Evolutionary conservation across 2,329 filamentous ascomycete species (phyloP).

Genomic region (Cryphonectria japonica): DNA sequence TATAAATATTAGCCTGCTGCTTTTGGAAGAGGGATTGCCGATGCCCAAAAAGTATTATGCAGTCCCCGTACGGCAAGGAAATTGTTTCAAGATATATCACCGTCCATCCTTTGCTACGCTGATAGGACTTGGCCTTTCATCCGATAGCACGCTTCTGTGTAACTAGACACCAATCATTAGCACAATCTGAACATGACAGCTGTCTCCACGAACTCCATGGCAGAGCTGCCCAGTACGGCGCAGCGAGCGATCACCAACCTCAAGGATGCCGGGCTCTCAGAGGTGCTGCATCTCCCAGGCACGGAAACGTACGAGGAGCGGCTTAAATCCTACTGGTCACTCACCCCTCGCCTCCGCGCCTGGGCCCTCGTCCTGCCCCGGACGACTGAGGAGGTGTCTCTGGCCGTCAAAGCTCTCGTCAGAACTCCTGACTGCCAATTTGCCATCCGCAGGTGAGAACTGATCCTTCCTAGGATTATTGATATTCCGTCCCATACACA

Average conservation of each 20-base stretch:
- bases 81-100: not conserved
- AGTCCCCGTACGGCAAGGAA: not conserved
- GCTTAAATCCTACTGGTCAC: constrained; percentile 12
- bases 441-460: constrained; percentile 10
- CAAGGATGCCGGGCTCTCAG: not conserved
- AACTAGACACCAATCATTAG: not conserved
- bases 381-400: not conserved
- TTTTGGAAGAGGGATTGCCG: not conserved
- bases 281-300: not conserved
- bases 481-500: not conserved
- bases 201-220: not conserved
- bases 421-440: constrained; percentile 3
- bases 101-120: not conserved
- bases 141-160: too few relatives aligned
- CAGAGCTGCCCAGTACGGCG: not conserved
- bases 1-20: not conserved
- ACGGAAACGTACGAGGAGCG: constrained; percentile 2
- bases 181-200: not conserved
- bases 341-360: constrained; percentile 3
- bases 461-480: not conserved
- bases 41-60: not conserved
- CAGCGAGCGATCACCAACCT: not conserved
- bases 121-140: not conserved
- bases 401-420: constrained; percentile 1
- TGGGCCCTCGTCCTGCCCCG: constrained; percentile 13